Evolutionary conservation across 345 rosid genomes (phyloP).

Genomic region (Aquilaria sinensis): DNA sequence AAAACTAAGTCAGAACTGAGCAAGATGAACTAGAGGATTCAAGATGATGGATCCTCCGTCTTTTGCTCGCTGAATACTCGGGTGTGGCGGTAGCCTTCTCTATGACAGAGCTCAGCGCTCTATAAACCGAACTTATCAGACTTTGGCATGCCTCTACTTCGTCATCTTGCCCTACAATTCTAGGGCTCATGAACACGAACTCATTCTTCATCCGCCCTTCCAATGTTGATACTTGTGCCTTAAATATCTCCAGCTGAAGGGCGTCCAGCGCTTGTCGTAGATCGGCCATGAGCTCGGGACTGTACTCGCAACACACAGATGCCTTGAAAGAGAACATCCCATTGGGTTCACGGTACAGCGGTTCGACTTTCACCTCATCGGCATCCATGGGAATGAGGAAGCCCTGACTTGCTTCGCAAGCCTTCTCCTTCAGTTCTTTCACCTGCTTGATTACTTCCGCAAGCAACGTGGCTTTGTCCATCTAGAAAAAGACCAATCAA

Average conservation of each 20-base stretch:
- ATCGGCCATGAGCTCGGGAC: conserved; percentile 35
- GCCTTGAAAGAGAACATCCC: conserved; percentile 31
- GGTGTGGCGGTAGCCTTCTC: conserved; percentile 28
- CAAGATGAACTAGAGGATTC: too few species aligned
- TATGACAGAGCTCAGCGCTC: conserved; percentile 30
- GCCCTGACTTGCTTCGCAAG: conserved; percentile 27
- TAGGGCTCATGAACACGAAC: conserved; percentile 20
- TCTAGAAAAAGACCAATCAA: conserved; percentile 11
- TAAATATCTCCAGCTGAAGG: conserved; percentile 26
- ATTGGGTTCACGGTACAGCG: conserved; percentile 8
- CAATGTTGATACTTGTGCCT: conserved; percentile 39
- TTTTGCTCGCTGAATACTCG: conserved; percentile 30
- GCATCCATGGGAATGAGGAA: conserved; percentile 36
- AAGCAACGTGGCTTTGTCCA: conserved; percentile 54
- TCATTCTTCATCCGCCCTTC: conserved; percentile 32
- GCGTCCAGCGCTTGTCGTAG: conserved; percentile 27
- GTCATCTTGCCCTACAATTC: conserved; percentile 10
- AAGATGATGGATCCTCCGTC: conserved; percentile 15
- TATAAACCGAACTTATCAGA: conserved; percentile 23
- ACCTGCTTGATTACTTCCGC: conserved; percentile 32
- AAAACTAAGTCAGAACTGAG: too few species aligned
- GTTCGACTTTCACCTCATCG: conserved; percentile 42
- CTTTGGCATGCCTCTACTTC: neutral
- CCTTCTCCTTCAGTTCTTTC: conserved; percentile 30
- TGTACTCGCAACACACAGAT: conserved; percentile 38